Conservation (phyloP, 2,329 filamentous ascomycete genomes). For the Nemania diffusa region DNA sequence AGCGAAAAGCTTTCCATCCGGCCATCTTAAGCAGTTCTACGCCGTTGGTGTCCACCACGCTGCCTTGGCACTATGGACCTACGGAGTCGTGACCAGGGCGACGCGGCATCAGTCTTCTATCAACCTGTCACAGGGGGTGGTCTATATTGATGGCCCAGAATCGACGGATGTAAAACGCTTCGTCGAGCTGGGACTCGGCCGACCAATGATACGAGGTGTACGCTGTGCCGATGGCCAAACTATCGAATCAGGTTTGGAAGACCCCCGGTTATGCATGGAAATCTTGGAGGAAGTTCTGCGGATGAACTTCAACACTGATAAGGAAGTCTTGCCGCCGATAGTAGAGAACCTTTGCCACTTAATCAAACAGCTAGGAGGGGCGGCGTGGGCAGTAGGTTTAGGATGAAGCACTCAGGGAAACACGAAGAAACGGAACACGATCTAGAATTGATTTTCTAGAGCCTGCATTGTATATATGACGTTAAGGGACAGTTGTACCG, state of each 20-base stretch:
- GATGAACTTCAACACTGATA: conserved; percentile 59
- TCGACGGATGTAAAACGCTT: conserved; percentile 65
- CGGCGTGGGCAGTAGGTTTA: conserved; percentile 55
- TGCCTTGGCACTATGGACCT: conserved; percentile 74
- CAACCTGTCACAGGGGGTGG: conserved; percentile 52
- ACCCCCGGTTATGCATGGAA: conserved; percentile 69
- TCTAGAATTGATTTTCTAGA: neutral
- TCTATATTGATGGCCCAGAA: conserved; percentile 68
- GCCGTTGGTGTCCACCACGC: conserved; percentile 77
- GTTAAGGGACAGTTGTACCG: neutral
- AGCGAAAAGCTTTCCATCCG: conserved; percentile 64
- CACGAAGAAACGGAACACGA: neutral
- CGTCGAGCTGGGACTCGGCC: conserved; percentile 64
- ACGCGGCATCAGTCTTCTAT: conserved; percentile 48
- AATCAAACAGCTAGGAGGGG: conserved; percentile 68
- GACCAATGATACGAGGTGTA: conserved; percentile 60
- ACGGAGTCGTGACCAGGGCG: conserved; percentile 67
- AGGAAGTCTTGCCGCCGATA: conserved; percentile 64
- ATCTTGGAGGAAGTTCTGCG: conserved; percentile 66
- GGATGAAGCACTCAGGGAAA: conserved; percentile 8
- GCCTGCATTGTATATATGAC: neutral
- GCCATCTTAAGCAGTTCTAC: conserved; percentile 71
- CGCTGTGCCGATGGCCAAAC: conserved; percentile 41
- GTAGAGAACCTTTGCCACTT: conserved; percentile 74
- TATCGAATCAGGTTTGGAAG: conserved; percentile 58